Evolutionary conservation across 768 basidiomycete species (phyloP).

Genomic region (Amanita molliuscula): DNA sequence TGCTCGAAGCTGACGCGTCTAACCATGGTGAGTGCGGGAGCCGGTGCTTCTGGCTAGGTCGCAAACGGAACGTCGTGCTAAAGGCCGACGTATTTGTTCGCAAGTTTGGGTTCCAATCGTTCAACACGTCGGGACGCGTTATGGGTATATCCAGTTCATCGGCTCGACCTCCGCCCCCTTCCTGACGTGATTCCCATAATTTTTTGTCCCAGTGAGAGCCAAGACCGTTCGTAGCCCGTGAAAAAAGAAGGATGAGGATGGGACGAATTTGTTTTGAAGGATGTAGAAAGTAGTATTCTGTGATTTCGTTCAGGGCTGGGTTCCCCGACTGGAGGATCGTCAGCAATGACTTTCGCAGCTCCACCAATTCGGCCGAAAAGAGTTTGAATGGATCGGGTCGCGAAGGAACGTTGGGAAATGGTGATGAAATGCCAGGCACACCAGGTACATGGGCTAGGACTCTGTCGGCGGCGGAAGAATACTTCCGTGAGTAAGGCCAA

Average conservation of each 20-base stretch:
- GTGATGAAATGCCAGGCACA: not conserved
- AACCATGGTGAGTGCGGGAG: constrained; percentile 17
- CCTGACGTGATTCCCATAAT: constrained; percentile 40
- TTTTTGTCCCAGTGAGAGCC: constrained; percentile 52
- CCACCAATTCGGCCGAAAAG: constrained; percentile 56
- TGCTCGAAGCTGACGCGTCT: constrained; percentile 1
- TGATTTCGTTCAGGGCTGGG: constrained; percentile 72
- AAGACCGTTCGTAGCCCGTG: constrained; percentile 86
- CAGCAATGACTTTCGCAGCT: constrained; percentile 60
- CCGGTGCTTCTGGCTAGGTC: constrained; percentile 13
- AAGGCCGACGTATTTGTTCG: constrained; percentile 52
- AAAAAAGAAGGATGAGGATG: constrained; percentile 75
- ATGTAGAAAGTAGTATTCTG: constrained; percentile 87
- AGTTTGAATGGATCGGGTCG: constrained; percentile 56
- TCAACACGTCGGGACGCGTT: constrained; percentile 65
- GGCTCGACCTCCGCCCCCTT: constrained; percentile 36
- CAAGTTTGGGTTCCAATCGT: constrained; percentile 83
- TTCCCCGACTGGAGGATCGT: constrained; percentile 75
- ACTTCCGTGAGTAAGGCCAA: not conserved
- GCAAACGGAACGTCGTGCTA: constrained; percentile 29
- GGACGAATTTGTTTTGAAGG: constrained; percentile 89
- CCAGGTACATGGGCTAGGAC: too few relatives aligned
- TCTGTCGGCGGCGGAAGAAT: not conserved
- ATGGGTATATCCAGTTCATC: constrained; percentile 65
- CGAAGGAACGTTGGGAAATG: not conserved